These are phyloP conservation scores for Avena sativa DNA, from an alignment of 176 grass and related monocot species.

Conservation along the genomic window DNA sequence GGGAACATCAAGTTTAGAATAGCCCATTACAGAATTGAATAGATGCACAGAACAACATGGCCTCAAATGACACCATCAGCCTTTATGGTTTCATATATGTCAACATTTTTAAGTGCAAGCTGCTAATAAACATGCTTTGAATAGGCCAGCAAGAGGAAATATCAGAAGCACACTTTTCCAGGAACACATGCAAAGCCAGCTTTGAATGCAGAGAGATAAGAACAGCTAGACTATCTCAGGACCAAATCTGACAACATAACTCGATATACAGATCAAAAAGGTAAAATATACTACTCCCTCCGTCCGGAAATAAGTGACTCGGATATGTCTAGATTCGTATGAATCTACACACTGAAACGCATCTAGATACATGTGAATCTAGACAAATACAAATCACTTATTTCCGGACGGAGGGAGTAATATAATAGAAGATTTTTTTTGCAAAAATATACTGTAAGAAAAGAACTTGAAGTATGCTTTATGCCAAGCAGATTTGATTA, in stretches of 20 bases:
- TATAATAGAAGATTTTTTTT: background rate
- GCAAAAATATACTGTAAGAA: background rate
- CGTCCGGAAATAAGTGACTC: too few relatives aligned
- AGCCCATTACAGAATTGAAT: slow-evolving; percentile 3
- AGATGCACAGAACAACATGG: background rate
- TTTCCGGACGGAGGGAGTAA: background rate
- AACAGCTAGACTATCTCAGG: background rate
- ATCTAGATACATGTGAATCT: too few relatives aligned
- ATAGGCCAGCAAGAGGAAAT: background rate
- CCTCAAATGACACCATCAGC: slow-evolving; percentile 18
- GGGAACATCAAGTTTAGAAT: slow-evolving; percentile 18
- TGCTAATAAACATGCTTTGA: background rate
- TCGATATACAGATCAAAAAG: background rate
- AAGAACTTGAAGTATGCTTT: background rate
- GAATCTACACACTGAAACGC: too few relatives aligned
- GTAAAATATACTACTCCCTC: background rate
- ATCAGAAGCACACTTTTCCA: background rate
- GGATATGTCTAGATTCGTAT: too few relatives aligned
- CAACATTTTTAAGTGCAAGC: background rate
- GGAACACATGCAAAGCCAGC: slow-evolving; percentile 4
- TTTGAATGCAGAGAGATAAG: background rate
- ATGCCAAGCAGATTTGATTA: background rate
- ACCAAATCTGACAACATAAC: background rate
- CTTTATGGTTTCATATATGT: background rate
- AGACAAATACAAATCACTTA: too few relatives aligned